These are phyloP conservation scores for Coniochaeta hoffmannii DNA, from an alignment of 2,329 filamentous ascomycete genomes.

Conservation along the genomic window DNA sequence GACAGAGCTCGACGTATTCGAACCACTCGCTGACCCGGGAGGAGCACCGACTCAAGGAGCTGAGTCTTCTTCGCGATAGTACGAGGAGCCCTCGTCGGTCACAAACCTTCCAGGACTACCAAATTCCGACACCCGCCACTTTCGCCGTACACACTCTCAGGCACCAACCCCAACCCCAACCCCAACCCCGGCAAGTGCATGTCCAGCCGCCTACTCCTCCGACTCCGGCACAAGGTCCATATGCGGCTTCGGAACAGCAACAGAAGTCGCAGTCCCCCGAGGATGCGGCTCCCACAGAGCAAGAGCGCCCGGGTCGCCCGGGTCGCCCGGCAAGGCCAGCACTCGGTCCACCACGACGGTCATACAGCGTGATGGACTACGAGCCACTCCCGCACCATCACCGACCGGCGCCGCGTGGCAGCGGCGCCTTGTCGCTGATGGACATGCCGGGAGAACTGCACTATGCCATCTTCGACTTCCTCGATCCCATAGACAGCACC, in stretches of 20 bases:
- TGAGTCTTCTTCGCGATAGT: constrained; percentile 25
- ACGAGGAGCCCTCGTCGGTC: constrained; percentile 35
- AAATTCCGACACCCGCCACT: constrained; percentile 19
- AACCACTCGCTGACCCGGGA: constrained; percentile 27
- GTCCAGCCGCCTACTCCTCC: neutral
- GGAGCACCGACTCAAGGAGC: constrained; percentile 32
- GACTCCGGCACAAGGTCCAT: neutral
- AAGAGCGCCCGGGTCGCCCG: neutral
- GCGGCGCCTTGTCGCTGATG: constrained; percentile 30
- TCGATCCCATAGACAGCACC: constrained; percentile 58
- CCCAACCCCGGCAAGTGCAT: constrained; percentile 4
- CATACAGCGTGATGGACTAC: constrained; percentile 54
- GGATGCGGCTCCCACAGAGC: neutral
- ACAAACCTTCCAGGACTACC: constrained; percentile 39
- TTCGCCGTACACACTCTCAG: constrained; percentile 11
- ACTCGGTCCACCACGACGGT: constrained; percentile 42
- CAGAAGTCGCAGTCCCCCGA: neutral
- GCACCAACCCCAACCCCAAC: constrained; percentile 10
- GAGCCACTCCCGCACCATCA: constrained; percentile 46
- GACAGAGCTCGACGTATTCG: constrained; percentile 7
- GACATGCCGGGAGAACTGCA: constrained; percentile 54
- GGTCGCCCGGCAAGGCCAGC: constrained; percentile 19
- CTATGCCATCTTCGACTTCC: constrained; percentile 51
- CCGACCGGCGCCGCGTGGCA: constrained; percentile 30
- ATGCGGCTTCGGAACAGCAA: neutral